Evolutionary conservation across 2,329 filamentous ascomycete genomes (phyloP), one percentile per base, ranked within the genome.

Genomic region (Paecilomyces formosus): DNA sequence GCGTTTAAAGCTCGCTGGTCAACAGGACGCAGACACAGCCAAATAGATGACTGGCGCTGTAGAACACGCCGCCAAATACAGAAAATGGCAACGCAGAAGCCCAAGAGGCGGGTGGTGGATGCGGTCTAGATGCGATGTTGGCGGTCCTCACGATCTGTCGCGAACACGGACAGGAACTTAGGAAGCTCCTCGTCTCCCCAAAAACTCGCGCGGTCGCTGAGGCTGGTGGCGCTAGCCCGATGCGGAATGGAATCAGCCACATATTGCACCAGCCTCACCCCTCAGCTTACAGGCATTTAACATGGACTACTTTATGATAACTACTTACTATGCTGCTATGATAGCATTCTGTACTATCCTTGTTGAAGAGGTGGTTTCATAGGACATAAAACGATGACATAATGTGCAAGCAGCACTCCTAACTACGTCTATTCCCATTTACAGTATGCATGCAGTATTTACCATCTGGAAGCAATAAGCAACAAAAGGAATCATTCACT

Each of bases 121-220:
- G 31, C 39, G 58, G 51, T 56, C 57, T 55, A 52, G 39, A 55
- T 55, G 39, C 53, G 45, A 51, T 31, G 45, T 49, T 18, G 55
- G 26, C 55, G 49, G 30, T 55, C 26, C 28, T 60, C 33, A 52
- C 55, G 54, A 55, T 58, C 54, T 50, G 52, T 61, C 59, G 61
- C 57, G 58, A 57, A 63, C 56, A 57, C 56, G 58, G 55, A 54
- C 57, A 54, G 54, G 58, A 60, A 58, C 26, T 30, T 57, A 54
- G 54, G 58, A 60, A 58, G 33, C 35, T 57, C 57, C 54, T 50
- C 57, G 39, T 45, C 18, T 21, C 54, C 56, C 61, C 60, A 61
- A 64, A 63, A 63, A 56, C 58, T 64, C 58, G 63, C 61, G 61
- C 60, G 60, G 57, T 53, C 56, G 50, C 33, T 30, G 53, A 58